A percentile compares a stretch with the other conserved stretches of the same genome.
These are phyloP conservation scores for Tylopilus sp. DNA, from an alignment of 768 basidiomycete genomes.

Conservation along the genomic window DNA sequence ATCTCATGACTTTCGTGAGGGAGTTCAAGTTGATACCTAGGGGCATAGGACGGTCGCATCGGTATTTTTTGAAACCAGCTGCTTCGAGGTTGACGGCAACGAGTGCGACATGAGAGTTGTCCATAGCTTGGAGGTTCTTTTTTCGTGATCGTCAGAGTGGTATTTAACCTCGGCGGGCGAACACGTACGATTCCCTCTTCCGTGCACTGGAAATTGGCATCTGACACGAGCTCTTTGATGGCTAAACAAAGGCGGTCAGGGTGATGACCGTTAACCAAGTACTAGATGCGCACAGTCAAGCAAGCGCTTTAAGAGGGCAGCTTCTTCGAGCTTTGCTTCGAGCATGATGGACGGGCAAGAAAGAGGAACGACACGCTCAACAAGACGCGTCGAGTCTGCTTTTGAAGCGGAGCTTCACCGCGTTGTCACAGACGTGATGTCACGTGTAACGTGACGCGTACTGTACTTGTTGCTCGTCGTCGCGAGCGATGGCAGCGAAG, in stretches of 20 bases:
- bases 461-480: neutral
- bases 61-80: conserved; percentile 79
- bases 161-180: neutral
- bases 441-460: conserved; percentile 25
- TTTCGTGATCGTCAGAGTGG: neutral
- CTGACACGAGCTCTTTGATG: conserved; percentile 95
- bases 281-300: conserved; percentile 78
- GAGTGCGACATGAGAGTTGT: conserved; percentile 98
- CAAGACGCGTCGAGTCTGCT: conserved; percentile 28
- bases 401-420: conserved; percentile 35
- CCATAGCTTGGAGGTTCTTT: conserved; percentile 94
- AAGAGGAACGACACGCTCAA: conserved; percentile 14
- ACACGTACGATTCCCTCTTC: conserved; percentile 84
- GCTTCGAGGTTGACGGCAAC: conserved; percentile 82
- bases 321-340: conserved; percentile 89
- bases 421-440: conserved; percentile 29
- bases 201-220: conserved; percentile 96
- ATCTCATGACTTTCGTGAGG: conserved; percentile 93
- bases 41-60: conserved; percentile 94
- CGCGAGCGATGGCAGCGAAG: conserved; percentile 1
- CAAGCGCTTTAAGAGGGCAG: conserved; percentile 86
- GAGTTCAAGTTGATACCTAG: conserved; percentile 84
- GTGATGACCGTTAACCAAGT: no score
- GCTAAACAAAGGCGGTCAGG: conserved; percentile 45
- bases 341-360: conserved; percentile 49